phyloP scores from a whole-genome alignment of 179 eudicot genomes.

The Amaranthus tricolor region DNA sequence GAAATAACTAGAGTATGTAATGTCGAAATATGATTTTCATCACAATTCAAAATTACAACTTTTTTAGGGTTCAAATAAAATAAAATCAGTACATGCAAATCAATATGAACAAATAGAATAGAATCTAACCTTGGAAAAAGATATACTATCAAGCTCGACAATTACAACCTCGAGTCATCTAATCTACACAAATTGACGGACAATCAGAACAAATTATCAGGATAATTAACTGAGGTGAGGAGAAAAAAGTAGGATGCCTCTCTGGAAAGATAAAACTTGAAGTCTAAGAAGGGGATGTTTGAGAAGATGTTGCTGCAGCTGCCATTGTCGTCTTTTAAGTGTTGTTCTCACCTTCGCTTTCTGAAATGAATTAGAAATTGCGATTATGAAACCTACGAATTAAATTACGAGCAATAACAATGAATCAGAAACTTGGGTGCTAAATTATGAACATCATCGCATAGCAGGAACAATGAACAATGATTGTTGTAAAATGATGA shows the following conservation, averaged over 20 bases:
- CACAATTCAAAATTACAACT: no score
- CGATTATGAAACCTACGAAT: no score
- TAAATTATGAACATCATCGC: no score
- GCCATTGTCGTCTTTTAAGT: conserved; percentile 3
- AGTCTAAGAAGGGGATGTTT: conserved; percentile 14
- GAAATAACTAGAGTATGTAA: no score
- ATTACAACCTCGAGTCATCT: conserved; percentile 52
- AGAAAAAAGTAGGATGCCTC: conserved; percentile 13
- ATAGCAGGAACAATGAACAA: no score
- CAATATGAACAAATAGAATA: neutral
- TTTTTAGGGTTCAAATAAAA: no score
- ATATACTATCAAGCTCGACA: conserved; percentile 45
- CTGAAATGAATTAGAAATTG: neutral
- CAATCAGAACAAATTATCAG: neutral
- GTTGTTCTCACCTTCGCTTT: neutral
- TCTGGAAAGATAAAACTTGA: conserved; percentile 2
- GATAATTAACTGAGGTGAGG: neutral
- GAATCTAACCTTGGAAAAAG: conserved; percentile 44
- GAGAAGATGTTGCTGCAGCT: conserved; percentile 4
- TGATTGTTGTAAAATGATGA: no score
- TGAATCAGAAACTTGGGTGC: no score
- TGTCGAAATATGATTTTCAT: no score
- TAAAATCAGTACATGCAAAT: neutral
- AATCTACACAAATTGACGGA: conserved; percentile 27
- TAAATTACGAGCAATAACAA: no score